Percentiles rank a stretch among this genome's conserved stretches.
phyloP scores from a whole-genome alignment of 441 rosid species.

The Pelargonium exstipulatum region DNA sequence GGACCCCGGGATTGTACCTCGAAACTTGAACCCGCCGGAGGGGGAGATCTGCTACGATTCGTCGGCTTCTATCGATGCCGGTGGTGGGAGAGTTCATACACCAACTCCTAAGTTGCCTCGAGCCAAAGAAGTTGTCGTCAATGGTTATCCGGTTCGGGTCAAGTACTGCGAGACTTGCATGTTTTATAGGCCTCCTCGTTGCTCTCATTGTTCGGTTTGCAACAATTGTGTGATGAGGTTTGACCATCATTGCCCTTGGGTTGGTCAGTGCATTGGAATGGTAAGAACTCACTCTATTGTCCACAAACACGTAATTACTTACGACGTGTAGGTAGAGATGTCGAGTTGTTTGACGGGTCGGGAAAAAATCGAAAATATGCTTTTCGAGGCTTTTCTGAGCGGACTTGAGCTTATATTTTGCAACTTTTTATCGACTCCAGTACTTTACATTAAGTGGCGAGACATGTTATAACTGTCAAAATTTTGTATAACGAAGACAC shows the following conservation, averaged over 20 bases:
- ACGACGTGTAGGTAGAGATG: not conserved
- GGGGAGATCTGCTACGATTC: constrained; percentile 29
- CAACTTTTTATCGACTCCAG: no score
- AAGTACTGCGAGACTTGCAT: constrained; percentile 91
- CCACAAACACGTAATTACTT: no score
- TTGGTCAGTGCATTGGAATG: constrained; percentile 91
- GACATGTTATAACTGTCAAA: no score
- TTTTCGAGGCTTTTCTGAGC: no score
- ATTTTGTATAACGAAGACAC: no score
- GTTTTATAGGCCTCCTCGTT: constrained; percentile 90
- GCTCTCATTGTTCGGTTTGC: constrained; percentile 69
- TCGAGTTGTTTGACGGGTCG: not conserved
- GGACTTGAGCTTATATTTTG: no score
- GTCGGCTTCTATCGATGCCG: constrained; percentile 29
- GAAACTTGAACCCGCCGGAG: constrained; percentile 45
- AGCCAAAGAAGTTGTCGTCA: constrained; percentile 34
- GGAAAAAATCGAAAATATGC: no score
- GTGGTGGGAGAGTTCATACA: constrained; percentile 31
- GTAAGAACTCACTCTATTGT: constrained; percentile 31
- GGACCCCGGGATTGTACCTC: constrained; percentile 60
- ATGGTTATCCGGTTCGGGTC: constrained; percentile 62
- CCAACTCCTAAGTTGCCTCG: constrained; percentile 35
- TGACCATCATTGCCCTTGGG: constrained; percentile 98
- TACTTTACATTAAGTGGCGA: no score
- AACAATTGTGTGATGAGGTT: constrained; percentile 79